phyloP scores from a whole-genome alignment of 495 filamentous ascomycete species.

The Physcia stellaris region DNA sequence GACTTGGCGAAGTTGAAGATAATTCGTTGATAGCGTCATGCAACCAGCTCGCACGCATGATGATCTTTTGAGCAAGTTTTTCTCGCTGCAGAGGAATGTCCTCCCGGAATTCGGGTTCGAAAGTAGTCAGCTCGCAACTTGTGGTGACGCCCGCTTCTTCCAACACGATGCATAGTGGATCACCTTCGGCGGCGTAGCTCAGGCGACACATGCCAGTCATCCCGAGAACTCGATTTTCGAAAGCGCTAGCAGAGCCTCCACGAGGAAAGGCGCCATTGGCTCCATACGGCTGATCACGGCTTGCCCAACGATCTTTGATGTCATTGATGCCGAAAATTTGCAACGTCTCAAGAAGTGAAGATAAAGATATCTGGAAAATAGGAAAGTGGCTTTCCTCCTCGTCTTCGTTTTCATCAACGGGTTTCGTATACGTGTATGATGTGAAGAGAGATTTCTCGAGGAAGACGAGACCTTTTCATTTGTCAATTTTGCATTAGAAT shows the following conservation, averaged over 20 bases:
- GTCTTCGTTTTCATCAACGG: slow-evolving; percentile 22
- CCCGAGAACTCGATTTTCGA: slow-evolving; percentile 61
- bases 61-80: slow-evolving; percentile 76
- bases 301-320: slow-evolving; percentile 34
- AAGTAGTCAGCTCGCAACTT: slow-evolving; percentile 84
- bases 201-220: slow-evolving; percentile 72
- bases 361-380: slow-evolving; percentile 71
- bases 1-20: slow-evolving; percentile 52
- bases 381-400: slow-evolving; percentile 24
- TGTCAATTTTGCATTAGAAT: neutral
- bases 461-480: slow-evolving; percentile 57
- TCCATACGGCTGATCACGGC: slow-evolving; percentile 37
- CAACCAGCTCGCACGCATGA: slow-evolving; percentile 76
- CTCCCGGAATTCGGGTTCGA: slow-evolving; percentile 48
- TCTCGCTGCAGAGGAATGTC: slow-evolving; percentile 79
- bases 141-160: slow-evolving; percentile 79
- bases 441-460: slow-evolving; percentile 78
- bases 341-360: slow-evolving; percentile 80
- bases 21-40: slow-evolving; percentile 77
- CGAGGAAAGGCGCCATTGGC: slow-evolving; percentile 38
- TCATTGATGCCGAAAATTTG: slow-evolving; percentile 85
- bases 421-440: slow-evolving; percentile 53
- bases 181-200: slow-evolving; percentile 56
- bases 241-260: slow-evolving; percentile 37
- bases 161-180: slow-evolving; percentile 65